These are phyloP conservation scores for Alternaria novae-zelandiae DNA, from an alignment of 2,329 filamentous ascomycete genomes.

Conservation along the genomic window DNA sequence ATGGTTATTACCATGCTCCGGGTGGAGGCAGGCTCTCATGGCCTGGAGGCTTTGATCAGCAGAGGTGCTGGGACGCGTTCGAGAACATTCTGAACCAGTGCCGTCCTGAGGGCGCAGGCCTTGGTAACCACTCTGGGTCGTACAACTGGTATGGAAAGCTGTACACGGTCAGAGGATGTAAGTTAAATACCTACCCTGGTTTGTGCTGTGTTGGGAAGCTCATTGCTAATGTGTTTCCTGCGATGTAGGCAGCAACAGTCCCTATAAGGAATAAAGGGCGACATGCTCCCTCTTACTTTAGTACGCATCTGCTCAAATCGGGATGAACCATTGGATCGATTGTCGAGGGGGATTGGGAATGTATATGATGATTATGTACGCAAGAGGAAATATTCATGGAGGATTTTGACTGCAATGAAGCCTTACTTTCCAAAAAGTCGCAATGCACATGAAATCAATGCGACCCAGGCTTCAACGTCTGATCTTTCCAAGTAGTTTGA, in stretches of 20 bases:
- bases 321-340: rapidly evolving
- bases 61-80: not conserved
- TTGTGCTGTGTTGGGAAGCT: too few relatives aligned
- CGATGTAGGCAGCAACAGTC: too few relatives aligned
- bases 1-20: not conserved
- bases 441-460: too few relatives aligned
- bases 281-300: too few relatives aligned
- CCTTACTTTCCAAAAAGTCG: too few relatives aligned
- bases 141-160: not conserved
- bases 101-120: not conserved
- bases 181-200: too few relatives aligned
- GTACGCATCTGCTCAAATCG: not conserved
- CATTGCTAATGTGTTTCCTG: too few relatives aligned
- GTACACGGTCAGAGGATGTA: not conserved
- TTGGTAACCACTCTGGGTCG: not conserved
- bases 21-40: not conserved
- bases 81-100: not conserved
- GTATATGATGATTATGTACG: not conserved
- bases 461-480: rapidly evolving
- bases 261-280: too few relatives aligned
- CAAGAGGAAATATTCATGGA: too few relatives aligned
- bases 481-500: too few relatives aligned
- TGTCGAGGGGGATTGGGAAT: rapidly evolving
- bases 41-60: not conserved
- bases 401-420: too few relatives aligned